Base-by-base conservation (phyloP, 2,329 filamentous ascomycete species). In the Aspergillus pseudotamarii region DNA sequence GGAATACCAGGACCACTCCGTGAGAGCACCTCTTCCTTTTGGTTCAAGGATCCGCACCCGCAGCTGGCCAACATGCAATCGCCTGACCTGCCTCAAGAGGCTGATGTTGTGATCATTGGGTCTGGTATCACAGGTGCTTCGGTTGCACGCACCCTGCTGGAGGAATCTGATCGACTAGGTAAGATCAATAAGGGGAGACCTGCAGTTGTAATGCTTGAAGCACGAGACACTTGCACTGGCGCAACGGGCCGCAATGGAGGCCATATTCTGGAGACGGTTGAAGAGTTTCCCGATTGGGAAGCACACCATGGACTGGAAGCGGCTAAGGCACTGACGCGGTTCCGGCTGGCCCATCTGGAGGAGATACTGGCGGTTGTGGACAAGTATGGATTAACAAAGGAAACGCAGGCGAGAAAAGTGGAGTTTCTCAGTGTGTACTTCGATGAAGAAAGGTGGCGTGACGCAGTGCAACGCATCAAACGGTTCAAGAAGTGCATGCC, bases 231-330 rank as follows among this genome's bases (percentile, higher is more conserved):
- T 14, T 77, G 75, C 51, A 72, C 67, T 14, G 75, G 75, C 14
- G 75, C 75, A 1, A 77, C 74, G 0, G 75, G 75, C 1, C 73
- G 74, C 3, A 77, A 77, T 59, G 75, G 75, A 0, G 75, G 73
- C 0, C 74, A 76, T 36, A 74, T 77, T 12, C 58, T 74, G 1
- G 68, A 73, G 12, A 69, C 72, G 9, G 71, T 60, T 4, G 71
- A 75, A 36, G 68, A 70, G 4, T 75, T 70, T 41, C 21, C 56
- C 5, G 67, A 69, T 3, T 54, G 71, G 0, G 68, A 64, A 5
- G 66, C 65, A 21, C 10, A 4, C 0, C 63, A 67, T 38, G 73
- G 73, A 0, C 45, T 59, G 0, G 72, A 72, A 0, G 61, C 58
- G 8, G 72, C 73, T 8, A 67, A 60, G 43, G 72, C 64, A 45